These are phyloP conservation scores for Candida maltosa DNA, from an alignment of 805 yeast species.

Conservation along the genomic window DNA sequence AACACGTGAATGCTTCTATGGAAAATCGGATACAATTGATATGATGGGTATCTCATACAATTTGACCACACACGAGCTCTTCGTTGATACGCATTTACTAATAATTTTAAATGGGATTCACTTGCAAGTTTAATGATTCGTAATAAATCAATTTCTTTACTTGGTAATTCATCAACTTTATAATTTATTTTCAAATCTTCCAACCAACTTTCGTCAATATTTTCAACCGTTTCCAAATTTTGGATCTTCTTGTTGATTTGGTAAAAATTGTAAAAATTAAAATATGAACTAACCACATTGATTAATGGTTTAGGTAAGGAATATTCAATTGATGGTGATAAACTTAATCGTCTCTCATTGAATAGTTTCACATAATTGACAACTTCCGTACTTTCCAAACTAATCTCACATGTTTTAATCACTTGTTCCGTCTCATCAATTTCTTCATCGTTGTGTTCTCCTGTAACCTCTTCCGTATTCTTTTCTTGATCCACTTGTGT, in stretches of 20 bases:
- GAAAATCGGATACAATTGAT: constrained; percentile 40
- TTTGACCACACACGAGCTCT: constrained; percentile 48
- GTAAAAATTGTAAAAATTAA: constrained; percentile 21
- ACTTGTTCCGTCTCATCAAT: constrained; percentile 10
- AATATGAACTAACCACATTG: constrained; percentile 53
- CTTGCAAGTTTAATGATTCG: constrained; percentile 35
- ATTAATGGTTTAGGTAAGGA: constrained; percentile 62
- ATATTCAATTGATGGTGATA: constrained; percentile 82
- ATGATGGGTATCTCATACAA: constrained; percentile 31
- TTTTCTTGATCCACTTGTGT: constrained; percentile 11
- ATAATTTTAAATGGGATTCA: constrained; percentile 34
- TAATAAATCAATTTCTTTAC: constrained; percentile 29
- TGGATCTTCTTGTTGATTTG: constrained; percentile 19
- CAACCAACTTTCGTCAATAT: constrained; percentile 22
- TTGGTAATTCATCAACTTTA: constrained; percentile 32
- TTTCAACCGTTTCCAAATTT: constrained; percentile 18
- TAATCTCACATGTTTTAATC: constrained; percentile 12
- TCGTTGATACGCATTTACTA: constrained; percentile 48
- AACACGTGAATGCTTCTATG: constrained; percentile 80
- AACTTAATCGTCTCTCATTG: constrained; percentile 58
- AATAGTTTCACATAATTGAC: constrained; percentile 35
- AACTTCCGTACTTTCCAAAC: constrained; percentile 30
- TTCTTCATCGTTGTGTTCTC: constrained; percentile 8
- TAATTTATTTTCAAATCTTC: constrained; percentile 23
- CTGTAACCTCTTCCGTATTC: too few species aligned